phyloP scores from a whole-genome alignment of 768 basidiomycete genomes.

The Amanita jacksonii region DNA sequence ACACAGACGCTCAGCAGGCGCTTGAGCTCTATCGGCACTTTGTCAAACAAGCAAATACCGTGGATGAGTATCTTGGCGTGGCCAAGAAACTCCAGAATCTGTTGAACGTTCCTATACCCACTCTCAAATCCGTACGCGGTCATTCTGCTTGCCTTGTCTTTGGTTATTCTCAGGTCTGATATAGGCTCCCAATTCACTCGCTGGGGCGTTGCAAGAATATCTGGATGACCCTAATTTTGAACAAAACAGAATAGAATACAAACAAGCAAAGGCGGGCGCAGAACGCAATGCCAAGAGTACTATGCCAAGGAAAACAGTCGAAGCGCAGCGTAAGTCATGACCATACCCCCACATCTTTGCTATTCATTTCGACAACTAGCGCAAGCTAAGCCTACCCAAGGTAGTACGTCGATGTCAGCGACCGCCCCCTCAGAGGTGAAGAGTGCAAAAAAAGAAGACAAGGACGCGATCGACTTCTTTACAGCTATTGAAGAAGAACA shows the following conservation, averaged over 20 bases:
- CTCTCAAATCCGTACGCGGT: slow-evolving; percentile 80
- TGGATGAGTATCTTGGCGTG: slow-evolving; percentile 87
- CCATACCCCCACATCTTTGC: background rate
- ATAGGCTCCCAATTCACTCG: slow-evolving; percentile 92
- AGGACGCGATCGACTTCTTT: slow-evolving; percentile 78
- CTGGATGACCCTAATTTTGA: slow-evolving; percentile 96
- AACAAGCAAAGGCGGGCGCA: slow-evolving; percentile 59
- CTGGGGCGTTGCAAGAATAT: slow-evolving; percentile 89
- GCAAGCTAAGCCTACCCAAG: slow-evolving; percentile 1
- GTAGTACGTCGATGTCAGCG: slow-evolving; percentile 1
- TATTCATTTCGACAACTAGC: slow-evolving; percentile 1
- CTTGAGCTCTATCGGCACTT: slow-evolving; percentile 87
- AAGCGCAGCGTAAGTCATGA: slow-evolving; percentile 20
- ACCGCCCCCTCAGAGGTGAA: slow-evolving; percentile 10
- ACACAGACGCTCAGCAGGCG: slow-evolving; percentile 80
- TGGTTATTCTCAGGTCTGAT: slow-evolving; percentile 1
- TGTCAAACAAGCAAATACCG: slow-evolving; percentile 86
- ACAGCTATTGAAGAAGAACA: slow-evolving; percentile 77
- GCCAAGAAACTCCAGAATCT: slow-evolving; percentile 91
- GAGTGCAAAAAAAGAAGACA: slow-evolving; percentile 27
- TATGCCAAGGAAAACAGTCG: slow-evolving; percentile 15
- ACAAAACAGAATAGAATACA: slow-evolving; percentile 90
- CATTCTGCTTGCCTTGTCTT: no score
- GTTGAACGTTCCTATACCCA: slow-evolving; percentile 89
- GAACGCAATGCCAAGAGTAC: slow-evolving; percentile 27